phyloP scores from a whole-genome alignment of 352 stramenopile genomes.

The Phytophthora idaei region DNA sequence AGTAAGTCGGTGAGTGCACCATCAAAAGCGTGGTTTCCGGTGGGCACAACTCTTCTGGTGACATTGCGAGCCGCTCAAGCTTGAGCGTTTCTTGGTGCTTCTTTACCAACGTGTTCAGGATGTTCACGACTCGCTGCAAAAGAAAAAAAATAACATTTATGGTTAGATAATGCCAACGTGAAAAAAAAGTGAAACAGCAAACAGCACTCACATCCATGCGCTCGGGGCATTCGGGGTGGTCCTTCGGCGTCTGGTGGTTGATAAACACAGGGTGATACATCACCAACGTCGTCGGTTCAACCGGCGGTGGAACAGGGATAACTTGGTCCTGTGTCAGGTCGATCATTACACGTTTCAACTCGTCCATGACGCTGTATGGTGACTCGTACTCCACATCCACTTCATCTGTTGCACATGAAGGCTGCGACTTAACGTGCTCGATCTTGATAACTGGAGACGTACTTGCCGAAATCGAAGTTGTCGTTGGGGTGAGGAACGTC shows the following conservation, averaged over 20 bases:
- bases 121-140: conserved; percentile 70
- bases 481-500: conserved; percentile 43
- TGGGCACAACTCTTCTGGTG: conserved; percentile 75
- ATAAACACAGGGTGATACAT: conserved; percentile 86
- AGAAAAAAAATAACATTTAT: conserved; percentile 12
- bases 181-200: conserved; percentile 2
- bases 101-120: conserved; percentile 63
- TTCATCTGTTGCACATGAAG: conserved; percentile 19
- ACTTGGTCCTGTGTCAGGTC: conserved; percentile 72
- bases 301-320: conserved; percentile 18
- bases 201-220: conserved; percentile 71
- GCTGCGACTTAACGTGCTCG: conserved; percentile 28
- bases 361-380: conserved; percentile 56
- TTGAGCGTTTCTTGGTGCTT: conserved; percentile 71
- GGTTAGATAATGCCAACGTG: conserved; percentile 15
- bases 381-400: conserved; percentile 19
- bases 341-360: conserved; percentile 82
- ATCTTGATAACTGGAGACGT: conserved; percentile 35
- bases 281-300: conserved; percentile 67
- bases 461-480: conserved; percentile 8
- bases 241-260: conserved; percentile 83
- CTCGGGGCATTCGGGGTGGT: conserved; percentile 83
- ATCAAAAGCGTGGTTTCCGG: conserved; percentile 78
- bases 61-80: conserved; percentile 68
- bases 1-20: conserved; percentile 85